Evolutionary conservation across 306 rosid species (phyloP).

Genomic region (Vigna angularis): DNA sequence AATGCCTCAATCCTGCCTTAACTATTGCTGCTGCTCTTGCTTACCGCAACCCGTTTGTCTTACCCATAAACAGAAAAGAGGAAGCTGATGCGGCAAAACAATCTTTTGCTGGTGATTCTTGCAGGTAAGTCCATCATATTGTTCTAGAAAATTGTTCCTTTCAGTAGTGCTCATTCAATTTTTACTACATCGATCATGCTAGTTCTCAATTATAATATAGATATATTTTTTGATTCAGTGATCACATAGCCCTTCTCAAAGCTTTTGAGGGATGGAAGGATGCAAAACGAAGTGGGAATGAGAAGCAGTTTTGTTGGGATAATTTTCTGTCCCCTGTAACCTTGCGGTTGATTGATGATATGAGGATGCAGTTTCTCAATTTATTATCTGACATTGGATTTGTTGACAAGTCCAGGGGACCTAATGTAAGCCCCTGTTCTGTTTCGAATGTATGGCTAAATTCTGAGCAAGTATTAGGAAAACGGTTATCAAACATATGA

Average conservation of each 20-base stretch:
- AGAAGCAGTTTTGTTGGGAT: conserved; percentile 86
- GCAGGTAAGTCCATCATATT: conserved; percentile 66
- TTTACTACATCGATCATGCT: conserved; percentile 26
- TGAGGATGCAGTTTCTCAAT: conserved; percentile 91
- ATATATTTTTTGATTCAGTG: conserved; percentile 58
- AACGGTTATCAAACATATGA: conserved; percentile 28
- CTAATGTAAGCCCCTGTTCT: conserved; percentile 57
- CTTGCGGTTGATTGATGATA: conserved; percentile 96
- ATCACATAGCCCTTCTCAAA: conserved; percentile 91
- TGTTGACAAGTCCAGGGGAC: conserved; percentile 86
- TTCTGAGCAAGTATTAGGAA: conserved; percentile 20
- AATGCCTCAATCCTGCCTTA: conserved; percentile 93
- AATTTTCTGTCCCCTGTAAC: conserved; percentile 82
- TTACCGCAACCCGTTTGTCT: conserved; percentile 92
- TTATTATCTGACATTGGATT: conserved; percentile 90
- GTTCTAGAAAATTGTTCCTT: conserved; percentile 24
- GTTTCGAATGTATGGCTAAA: conserved; percentile 2
- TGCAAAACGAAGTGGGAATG: conserved; percentile 73
- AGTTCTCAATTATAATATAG: conserved; percentile 36
- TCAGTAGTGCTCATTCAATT: conserved; percentile 1
- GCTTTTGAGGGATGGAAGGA: conserved; percentile 98
- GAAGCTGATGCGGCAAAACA: conserved; percentile 91
- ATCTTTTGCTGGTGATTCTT: conserved; percentile 88
- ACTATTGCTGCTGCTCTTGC: conserved; percentile 96
- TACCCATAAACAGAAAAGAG: conserved; percentile 87